Conservation (phyloP, 257 asterid genomes). For the Forsythia viridissima region DNA sequence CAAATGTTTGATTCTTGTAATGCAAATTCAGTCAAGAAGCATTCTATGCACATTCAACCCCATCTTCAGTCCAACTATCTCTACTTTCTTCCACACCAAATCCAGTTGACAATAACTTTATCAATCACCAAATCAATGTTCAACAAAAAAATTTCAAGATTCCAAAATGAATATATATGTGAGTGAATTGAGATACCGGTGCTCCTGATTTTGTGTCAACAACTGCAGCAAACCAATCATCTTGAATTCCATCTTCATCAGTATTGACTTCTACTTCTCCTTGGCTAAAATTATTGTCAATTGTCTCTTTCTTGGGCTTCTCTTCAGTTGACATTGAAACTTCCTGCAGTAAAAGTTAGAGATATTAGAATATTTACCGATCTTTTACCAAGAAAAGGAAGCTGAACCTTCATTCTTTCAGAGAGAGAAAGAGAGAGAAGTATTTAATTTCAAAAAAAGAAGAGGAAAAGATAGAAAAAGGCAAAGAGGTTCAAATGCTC, state of each 20-base stretch:
- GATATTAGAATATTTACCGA: background rate
- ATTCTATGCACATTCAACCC: background rate
- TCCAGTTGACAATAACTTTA: background rate
- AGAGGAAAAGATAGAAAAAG: background rate
- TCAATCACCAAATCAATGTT: background rate
- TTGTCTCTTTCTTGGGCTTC: slow-evolving; percentile 6
- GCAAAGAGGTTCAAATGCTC: background rate
- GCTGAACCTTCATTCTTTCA: background rate
- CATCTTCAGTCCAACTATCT: background rate
- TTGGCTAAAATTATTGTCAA: slow-evolving; percentile 18
- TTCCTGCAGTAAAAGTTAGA: slow-evolving; percentile 26
- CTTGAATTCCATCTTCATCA: slow-evolving; percentile 45
- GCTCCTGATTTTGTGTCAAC: slow-evolving; percentile 15
- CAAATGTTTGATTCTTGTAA: background rate
- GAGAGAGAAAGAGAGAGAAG: background rate
- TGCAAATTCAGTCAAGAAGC: background rate
- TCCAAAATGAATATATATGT: background rate
- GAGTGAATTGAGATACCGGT: background rate
- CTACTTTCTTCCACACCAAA: background rate
- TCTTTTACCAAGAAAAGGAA: background rate
- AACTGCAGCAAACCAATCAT: slow-evolving; percentile 45
- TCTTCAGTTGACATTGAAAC: background rate
- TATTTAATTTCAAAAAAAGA: background rate
- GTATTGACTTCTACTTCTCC: slow-evolving; percentile 41
- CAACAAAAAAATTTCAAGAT: background rate